phyloP scores from a whole-genome alignment of 1,284 basidiomycete genomes.

The Phylloporus sp. region DNA sequence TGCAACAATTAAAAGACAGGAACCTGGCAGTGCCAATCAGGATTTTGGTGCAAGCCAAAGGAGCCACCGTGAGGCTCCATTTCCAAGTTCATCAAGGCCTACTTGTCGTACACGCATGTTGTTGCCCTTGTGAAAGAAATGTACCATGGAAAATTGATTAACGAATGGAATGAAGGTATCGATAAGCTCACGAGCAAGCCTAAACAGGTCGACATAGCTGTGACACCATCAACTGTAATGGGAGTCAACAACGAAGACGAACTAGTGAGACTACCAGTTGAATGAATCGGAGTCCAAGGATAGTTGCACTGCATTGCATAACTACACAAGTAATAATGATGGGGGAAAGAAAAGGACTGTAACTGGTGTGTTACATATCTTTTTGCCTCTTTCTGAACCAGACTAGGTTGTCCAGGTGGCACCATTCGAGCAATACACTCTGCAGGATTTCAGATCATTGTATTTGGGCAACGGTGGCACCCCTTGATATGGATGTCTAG shows the following conservation, averaged over 20 bases:
- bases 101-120: conserved; percentile 61
- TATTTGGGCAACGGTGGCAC: conserved; percentile 58
- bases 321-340: no score
- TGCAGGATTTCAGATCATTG: conserved; percentile 65
- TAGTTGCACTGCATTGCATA: no score
- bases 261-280: conserved; percentile 58
- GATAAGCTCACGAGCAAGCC: conserved; percentile 59
- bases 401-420: no score
- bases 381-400: no score
- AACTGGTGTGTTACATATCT: no score
- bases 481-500: conserved; percentile 78
- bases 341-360: no score
- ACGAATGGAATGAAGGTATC: conserved; percentile 77
- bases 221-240: conserved; percentile 79
- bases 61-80: conserved; percentile 73
- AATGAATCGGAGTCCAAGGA: no score
- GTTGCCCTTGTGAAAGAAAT: conserved; percentile 79
- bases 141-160: conserved; percentile 77
- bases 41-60: conserved; percentile 75
- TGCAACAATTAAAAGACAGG: conserved; percentile 67
- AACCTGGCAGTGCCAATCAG: conserved; percentile 61
- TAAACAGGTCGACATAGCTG: conserved; percentile 79
- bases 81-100: conserved; percentile 61
- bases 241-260: conserved; percentile 93
- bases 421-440: conserved; percentile 79